Base-by-base conservation (phyloP, 2,329 filamentous ascomycete species). In the Gnomoniopsis smithogilvyi region DNA sequence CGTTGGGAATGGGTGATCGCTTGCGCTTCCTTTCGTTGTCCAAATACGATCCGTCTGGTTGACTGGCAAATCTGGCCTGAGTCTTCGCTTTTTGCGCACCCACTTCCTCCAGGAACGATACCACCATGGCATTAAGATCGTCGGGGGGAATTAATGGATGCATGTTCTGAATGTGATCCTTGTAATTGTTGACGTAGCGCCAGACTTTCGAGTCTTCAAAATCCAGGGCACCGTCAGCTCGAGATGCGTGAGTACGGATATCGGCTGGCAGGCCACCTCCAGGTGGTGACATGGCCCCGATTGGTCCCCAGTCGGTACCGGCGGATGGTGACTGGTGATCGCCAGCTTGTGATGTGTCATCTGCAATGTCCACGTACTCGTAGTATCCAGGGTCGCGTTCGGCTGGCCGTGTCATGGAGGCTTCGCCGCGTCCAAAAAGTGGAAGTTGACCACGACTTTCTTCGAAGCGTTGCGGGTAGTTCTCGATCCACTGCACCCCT, bases 351-450 rank as follows among this genome's bases (percentile, higher is more conserved):
- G 67, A 70, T 7, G 70, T 70, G 48, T 84, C 82, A 51, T 81
- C 78, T 12, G 71, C 69, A 54, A 76, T 74, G 33, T 77, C 77
- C n/a, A 67, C 76, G 46, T 76, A 64, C 21, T 77, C 73, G 43
- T 70, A 67, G 34, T 70, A 43, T 12, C 8, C 67, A n/a, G 70
- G 68, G 41, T 78, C 75, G 58, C 74, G 76, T 34, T 78, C 74
- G 8, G 72, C 76, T 24, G 82, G 78, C 48, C 82, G 82, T 24
- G 79, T 77, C 65, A 88, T 86, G 26, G 82, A 77, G 34, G 89
- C 90, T 73, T 96, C 91, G 3, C 92, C 92, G 61, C 87, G 84
- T 1, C 92, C 92, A 72, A 89, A 92, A 2, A 94, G 78, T 24
- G 89, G 85, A 45, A 96, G 77, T 7, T 90, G 74, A 1, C 92